These are phyloP conservation scores for Steccherinum ochraceum DNA, from an alignment of 768 basidiomycete genomes.

Conservation along the genomic window DNA sequence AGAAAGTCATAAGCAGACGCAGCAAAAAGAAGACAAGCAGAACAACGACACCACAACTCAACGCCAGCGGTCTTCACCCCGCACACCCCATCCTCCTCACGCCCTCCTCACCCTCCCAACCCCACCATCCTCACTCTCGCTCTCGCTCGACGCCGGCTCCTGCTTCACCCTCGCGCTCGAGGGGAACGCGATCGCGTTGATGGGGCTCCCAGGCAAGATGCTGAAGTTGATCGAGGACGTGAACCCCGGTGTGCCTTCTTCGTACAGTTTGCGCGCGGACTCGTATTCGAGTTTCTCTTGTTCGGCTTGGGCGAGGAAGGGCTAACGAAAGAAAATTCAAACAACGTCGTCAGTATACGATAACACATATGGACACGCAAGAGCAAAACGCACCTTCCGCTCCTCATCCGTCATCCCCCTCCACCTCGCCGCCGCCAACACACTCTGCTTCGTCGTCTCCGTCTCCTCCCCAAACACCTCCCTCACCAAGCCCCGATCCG, in stretches of 20 bases:
- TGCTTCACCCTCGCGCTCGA: slow-evolving; percentile 39
- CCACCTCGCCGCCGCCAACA: slow-evolving; percentile 90
- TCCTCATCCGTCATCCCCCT: slow-evolving; percentile 90
- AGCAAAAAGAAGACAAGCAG: no score
- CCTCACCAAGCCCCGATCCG: slow-evolving; percentile 64
- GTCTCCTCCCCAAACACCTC: slow-evolving; percentile 86
- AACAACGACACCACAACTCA: no score
- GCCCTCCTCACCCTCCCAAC: no score
- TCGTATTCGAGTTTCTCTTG: slow-evolving; percentile 95
- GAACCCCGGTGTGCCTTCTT: slow-evolving; percentile 68
- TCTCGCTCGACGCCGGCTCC: slow-evolving; percentile 60
- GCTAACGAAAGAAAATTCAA: slow-evolving; percentile 38
- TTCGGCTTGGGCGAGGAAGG: slow-evolving; percentile 89
- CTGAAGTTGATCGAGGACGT: slow-evolving; percentile 78
- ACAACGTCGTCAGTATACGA: slow-evolving; percentile 7
- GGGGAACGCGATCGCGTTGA: slow-evolving; percentile 34
- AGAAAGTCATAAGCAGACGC: no score
- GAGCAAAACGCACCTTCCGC: slow-evolving; percentile 59
- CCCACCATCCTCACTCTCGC: slow-evolving; percentile 56
- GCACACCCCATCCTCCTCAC: no score
- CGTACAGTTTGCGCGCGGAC: slow-evolving; percentile 76
- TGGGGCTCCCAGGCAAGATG: slow-evolving; percentile 63
- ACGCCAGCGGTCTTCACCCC: no score
- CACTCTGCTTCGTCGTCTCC: slow-evolving; percentile 93
- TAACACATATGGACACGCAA: neutral